A percentile compares a stretch with the other conserved stretches of the same genome.
phyloP scores from a whole-genome alignment of 768 basidiomycete genomes.

The Lactarius hatsudake region DNA sequence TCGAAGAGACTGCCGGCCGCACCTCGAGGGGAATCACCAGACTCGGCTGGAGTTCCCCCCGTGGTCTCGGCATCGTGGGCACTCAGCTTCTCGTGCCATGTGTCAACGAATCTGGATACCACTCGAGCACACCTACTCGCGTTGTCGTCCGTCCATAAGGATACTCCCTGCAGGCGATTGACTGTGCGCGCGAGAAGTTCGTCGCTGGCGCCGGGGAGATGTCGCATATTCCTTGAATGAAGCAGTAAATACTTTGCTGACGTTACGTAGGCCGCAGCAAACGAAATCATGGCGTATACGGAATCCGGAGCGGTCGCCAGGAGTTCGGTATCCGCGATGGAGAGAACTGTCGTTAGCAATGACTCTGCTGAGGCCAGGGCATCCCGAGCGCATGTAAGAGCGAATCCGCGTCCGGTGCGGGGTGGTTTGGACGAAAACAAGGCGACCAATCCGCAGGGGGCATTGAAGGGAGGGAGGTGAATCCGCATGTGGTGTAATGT shows the following conservation, averaged over 20 bases:
- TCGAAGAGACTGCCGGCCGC: background rate
- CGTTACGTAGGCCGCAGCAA: conserved; percentile 44
- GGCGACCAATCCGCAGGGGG: background rate
- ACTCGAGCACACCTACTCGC: conserved; percentile 23
- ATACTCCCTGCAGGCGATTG: conserved; percentile 15
- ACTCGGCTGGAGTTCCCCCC: background rate
- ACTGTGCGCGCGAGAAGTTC: conserved; percentile 23
- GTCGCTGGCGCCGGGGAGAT: conserved; percentile 21
- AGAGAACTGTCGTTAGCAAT: conserved; percentile 37
- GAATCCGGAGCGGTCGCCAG: conserved; percentile 43
- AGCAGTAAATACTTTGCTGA: conserved; percentile 39
- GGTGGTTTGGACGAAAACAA: conserved; percentile 14
- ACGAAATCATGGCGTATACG: conserved; percentile 42
- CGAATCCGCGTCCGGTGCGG: conserved; percentile 29
- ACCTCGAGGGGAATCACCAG: background rate
- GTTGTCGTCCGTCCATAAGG: conserved; percentile 22
- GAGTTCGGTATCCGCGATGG: conserved; percentile 35
- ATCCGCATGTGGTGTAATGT: conserved; percentile 34
- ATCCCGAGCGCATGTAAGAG: conserved; percentile 39
- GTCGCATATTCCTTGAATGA: conserved; percentile 13
- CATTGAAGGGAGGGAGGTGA: conserved; percentile 11
- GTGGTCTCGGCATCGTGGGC: background rate
- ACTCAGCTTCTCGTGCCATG: conserved; percentile 16
- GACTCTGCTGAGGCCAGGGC: conserved; percentile 40
- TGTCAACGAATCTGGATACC: conserved; percentile 21